A percentile compares a stretch with the other conserved stretches of the same genome.
phyloP scores from a whole-genome alignment of 345 rosid genomes.

The Acer saccharum region DNA sequence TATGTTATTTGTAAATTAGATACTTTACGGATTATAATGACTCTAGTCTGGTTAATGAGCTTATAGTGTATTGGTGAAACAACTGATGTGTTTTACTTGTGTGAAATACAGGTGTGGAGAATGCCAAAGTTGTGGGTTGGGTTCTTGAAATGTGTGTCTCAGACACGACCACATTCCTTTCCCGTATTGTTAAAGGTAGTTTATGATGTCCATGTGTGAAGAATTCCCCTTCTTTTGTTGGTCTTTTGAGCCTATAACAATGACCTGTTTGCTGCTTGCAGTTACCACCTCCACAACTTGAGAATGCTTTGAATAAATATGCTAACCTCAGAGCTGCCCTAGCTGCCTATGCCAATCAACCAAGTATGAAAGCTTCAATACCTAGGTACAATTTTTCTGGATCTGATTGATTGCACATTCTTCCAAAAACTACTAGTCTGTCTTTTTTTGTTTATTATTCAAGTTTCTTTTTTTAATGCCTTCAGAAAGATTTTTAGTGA shows the following conservation, averaged over 20 bases:
- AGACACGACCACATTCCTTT: slow-evolving; percentile 92
- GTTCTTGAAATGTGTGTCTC: slow-evolving; percentile 91
- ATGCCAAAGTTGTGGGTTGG: slow-evolving; percentile 98
- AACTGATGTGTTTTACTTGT: slow-evolving; percentile 3
- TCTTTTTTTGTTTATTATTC: neutral
- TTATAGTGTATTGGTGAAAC: neutral
- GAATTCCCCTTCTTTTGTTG: slow-evolving; percentile 4
- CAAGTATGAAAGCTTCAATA: slow-evolving; percentile 60
- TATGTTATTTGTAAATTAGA: slow-evolving; percentile 16
- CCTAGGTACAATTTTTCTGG: slow-evolving; percentile 53
- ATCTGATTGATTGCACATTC: neutral
- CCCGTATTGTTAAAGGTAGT: slow-evolving; percentile 80
- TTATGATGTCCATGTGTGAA: slow-evolving; percentile 1
- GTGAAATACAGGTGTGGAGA: slow-evolving; percentile 76
- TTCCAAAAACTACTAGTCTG: neutral
- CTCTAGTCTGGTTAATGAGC: neutral
- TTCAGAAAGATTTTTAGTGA: neutral
- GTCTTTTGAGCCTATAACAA: slow-evolving; percentile 9
- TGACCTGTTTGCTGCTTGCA: slow-evolving; percentile 41
- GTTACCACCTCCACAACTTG: slow-evolving; percentile 87
- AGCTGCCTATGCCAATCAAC: slow-evolving; percentile 68
- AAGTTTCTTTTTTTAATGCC: neutral
- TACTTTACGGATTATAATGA: slow-evolving; percentile 1
- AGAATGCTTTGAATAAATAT: slow-evolving; percentile 74
- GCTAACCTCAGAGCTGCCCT: slow-evolving; percentile 72